Evolutionary conservation across 768 basidiomycete species (phyloP).

Genomic region (Amanita muscaria): DNA sequence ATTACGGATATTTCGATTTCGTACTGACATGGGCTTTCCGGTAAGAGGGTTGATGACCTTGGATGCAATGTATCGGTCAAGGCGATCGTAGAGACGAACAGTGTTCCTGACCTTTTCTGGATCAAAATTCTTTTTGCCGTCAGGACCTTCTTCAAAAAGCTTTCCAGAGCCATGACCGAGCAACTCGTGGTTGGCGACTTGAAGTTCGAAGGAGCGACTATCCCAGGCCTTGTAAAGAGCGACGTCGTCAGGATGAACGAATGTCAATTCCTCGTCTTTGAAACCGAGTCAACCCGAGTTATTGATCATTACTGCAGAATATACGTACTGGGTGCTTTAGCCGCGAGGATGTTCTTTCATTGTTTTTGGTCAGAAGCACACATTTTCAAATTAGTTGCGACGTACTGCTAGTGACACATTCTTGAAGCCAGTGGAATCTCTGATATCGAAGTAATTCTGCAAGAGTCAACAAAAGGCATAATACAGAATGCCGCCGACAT

Average conservation of each 20-base stretch:
- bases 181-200: slow-evolving; percentile 86
- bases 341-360: slow-evolving; percentile 68
- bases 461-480: background rate
- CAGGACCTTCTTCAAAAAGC: slow-evolving; percentile 64
- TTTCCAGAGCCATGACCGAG: slow-evolving; percentile 84
- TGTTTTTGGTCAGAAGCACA: too few species aligned
- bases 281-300: background rate
- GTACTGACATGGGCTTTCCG: slow-evolving; percentile 48
- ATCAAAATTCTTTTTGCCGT: slow-evolving; percentile 81
- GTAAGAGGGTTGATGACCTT: slow-evolving; percentile 79
- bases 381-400: background rate
- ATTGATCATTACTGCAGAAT: background rate
- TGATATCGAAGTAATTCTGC: slow-evolving; percentile 76
- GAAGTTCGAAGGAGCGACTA: slow-evolving; percentile 70
- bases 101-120: slow-evolving; percentile 39
- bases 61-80: background rate
- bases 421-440: slow-evolving; percentile 80
- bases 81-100: background rate
- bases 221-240: slow-evolving; percentile 74
- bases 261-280: slow-evolving; percentile 69
- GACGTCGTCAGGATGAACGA: slow-evolving; percentile 73
- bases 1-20: background rate
- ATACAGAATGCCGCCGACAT: slow-evolving; percentile 14
- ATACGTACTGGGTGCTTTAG: slow-evolving; percentile 70
- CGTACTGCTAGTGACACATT: slow-evolving; percentile 74